Percentiles rank a stretch among this genome's conserved stretches.
These are phyloP conservation scores for Perkinsus chesapeaki DNA, from an alignment of 169 alveolate genomes.

Conservation along the genomic window DNA sequence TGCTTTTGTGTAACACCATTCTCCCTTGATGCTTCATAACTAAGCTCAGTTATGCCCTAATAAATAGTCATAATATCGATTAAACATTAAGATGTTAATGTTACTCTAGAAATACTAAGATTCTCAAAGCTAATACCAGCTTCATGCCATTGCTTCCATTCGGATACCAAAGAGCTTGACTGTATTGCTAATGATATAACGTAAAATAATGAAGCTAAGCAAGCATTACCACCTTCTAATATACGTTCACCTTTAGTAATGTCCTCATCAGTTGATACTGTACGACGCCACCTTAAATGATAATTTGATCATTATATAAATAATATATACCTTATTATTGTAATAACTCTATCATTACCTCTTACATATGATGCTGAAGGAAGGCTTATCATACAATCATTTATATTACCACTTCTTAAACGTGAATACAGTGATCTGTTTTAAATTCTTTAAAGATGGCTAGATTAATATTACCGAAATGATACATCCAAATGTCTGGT, in stretches of 20 bases:
- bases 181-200: background rate
- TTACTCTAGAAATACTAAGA: background rate
- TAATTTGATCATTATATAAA: background rate
- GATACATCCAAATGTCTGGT: background rate
- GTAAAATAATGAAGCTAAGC: background rate
- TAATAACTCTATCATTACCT: background rate
- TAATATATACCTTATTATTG: background rate
- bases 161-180: background rate
- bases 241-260: background rate
- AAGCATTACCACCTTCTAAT: background rate
- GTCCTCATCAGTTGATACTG: background rate
- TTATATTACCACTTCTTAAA: background rate
- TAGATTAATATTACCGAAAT: background rate
- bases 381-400: background rate
- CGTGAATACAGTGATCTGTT: background rate
- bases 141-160: background rate
- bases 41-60: background rate
- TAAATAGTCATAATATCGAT: background rate
- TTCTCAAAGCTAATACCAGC: background rate
- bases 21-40: background rate
- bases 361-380: background rate
- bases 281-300: background rate
- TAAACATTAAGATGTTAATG: background rate
- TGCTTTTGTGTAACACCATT: background rate
- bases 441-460: background rate